Evolutionary conservation across 176 grass and related monocot species (phyloP), one percentile per base, ranked within the genome.

Genomic region (Oryza australiensis): DNA sequence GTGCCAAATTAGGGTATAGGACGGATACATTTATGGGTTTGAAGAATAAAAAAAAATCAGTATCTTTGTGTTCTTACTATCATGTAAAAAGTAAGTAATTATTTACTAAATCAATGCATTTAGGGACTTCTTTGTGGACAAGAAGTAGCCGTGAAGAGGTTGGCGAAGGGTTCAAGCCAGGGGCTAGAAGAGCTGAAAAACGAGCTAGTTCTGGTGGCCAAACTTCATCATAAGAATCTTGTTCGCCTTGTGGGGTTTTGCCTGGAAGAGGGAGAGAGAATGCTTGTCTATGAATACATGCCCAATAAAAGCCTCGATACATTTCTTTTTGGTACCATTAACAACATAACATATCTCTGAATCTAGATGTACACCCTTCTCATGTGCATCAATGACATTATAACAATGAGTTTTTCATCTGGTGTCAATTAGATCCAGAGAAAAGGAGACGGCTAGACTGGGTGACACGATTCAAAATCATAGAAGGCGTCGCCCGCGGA

Each of bases 401-500:
- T 18, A 8, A 67, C 20, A 35, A 67, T 12, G 0, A 7, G 16
- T 1, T 34, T 9, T 20, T 51, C 12, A 13, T 43, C 41, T 9
- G 10, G 4, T 33, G 7, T 43, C 26, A 86, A 82, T 51, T 51
- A 51, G 48, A 51, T 51, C 5, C 13, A 6, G 48, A 51, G 16
- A 51, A 51, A 12, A 51, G 72, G 78, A 64, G 7, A 29, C 20
- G 16, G 0, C n/a, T 90, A 7, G 73, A 82, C 5, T 90, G 83
- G 83, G 49, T 4, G 12, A 86, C 46, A 59, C 59, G 83, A 3
- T 86, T 82, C 66, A 71, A 57, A 8, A 86, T 90, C 27, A 86
- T 86, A 27, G 88, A 90, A 82, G 79, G 88, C 2, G 75, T 90
- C 5, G 88, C 78, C 48, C 83, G 84, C 24, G 83, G 78, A 32